phyloP scores from a whole-genome alignment of 2,329 filamentous ascomycete species.

The Aspergillus sclerotialis region DNA sequence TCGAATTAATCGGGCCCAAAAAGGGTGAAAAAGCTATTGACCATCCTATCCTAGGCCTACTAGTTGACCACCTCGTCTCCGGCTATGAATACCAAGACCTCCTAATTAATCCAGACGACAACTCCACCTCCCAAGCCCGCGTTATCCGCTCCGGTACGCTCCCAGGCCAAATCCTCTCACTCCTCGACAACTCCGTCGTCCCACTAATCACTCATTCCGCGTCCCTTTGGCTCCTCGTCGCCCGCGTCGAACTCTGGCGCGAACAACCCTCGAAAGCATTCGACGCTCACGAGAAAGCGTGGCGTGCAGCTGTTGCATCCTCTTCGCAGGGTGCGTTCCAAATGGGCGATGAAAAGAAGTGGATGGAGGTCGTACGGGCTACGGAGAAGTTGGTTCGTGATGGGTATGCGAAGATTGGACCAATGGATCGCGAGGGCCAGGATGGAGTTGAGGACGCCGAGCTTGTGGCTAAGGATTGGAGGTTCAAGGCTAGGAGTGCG shows the following conservation, averaged over 20 bases:
- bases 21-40: conserved; percentile 75
- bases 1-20: conserved; percentile 60
- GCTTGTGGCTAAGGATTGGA: conserved; percentile 72
- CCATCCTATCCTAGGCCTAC: conserved; percentile 59
- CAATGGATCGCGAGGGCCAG: conserved; percentile 51
- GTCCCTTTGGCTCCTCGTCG: conserved; percentile 69
- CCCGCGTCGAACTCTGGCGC: conserved; percentile 66
- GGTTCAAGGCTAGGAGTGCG: conserved; percentile 78
- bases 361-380: conserved; percentile 65
- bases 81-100: conserved; percentile 33
- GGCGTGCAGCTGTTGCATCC: conserved; percentile 59
- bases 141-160: conserved; percentile 49
- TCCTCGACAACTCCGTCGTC: conserved; percentile 67
- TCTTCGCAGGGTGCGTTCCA: conserved; percentile 38
- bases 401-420: conserved; percentile 72
- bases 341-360: conserved; percentile 56
- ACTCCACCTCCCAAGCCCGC: conserved; percentile 16
- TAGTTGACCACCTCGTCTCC: conserved; percentile 65
- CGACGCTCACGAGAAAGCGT: conserved; percentile 81
- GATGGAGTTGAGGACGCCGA: conserved; percentile 43
- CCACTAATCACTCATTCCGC: conserved; percentile 78
- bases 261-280: conserved; percentile 64
- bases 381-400: conserved; percentile 71
- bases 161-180: conserved; percentile 49
- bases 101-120: conserved; percentile 29